Conservation (phyloP, 2,329 filamentous ascomycete species). For the Trichophyton benhamiae region DNA sequence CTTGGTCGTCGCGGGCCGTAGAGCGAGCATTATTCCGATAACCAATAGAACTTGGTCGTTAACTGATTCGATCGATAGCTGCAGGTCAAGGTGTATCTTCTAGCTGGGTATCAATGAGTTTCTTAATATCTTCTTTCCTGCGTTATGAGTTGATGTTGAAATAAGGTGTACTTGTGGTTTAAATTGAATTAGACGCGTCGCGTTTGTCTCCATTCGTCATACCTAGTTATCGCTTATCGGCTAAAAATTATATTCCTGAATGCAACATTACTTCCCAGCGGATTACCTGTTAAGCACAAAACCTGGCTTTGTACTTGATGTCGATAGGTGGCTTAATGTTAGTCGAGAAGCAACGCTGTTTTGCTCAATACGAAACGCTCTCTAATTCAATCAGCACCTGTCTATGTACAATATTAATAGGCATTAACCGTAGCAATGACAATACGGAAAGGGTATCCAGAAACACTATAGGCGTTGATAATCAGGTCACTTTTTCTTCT, state of each 20-base stretch:
- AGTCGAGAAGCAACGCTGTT: too few species aligned
- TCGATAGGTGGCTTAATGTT: too few species aligned
- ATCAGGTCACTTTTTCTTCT: constrained; percentile 27
- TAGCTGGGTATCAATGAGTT: not conserved
- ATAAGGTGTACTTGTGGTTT: constrained; percentile 7
- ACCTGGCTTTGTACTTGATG: too few species aligned
- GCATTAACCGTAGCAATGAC: not conserved
- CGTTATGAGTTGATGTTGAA: constrained; percentile 3
- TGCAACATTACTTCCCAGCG: too few species aligned
- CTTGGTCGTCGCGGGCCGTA: not conserved
- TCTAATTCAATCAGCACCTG: too few species aligned
- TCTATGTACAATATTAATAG: too few species aligned
- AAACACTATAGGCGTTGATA: not conserved
- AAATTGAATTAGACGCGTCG: not conserved
- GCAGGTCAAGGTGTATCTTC: not conserved
- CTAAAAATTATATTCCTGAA: not conserved
- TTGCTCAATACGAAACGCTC: too few species aligned
- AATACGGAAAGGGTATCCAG: not conserved
- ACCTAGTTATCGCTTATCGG: not conserved
- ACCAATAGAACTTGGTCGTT: not conserved
- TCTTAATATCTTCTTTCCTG: not conserved
- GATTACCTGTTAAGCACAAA: too few species aligned
- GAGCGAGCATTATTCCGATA: not conserved
- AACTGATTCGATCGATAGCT: not conserved
- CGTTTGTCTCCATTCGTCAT: not conserved